Conservation (phyloP, 2,329 filamentous ascomycete genomes). For the Thermothelomyces thermophilus region DNA sequence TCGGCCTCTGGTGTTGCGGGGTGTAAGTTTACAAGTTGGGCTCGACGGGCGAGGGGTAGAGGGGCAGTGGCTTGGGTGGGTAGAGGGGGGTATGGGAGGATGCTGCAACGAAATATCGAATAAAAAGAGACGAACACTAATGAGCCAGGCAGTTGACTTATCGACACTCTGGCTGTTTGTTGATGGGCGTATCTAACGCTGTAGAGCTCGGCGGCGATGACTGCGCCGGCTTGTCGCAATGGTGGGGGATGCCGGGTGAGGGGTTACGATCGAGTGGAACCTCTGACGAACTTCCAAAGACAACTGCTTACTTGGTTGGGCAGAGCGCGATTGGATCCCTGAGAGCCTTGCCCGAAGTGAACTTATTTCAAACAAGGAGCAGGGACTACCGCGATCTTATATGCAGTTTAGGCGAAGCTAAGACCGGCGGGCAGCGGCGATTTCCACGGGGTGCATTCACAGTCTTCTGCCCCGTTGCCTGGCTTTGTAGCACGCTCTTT, state of each 20-base stretch:
- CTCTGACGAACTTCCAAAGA: neutral
- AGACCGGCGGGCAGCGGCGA: neutral
- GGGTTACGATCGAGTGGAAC: conserved; percentile 1
- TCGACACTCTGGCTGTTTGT: too few species aligned
- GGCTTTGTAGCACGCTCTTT: neutral
- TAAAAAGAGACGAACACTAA: neutral
- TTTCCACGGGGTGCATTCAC: neutral
- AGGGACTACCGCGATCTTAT: neutral
- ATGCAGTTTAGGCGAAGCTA: neutral
- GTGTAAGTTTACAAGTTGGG: neutral
- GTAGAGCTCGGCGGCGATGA: too few species aligned
- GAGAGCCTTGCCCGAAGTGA: neutral
- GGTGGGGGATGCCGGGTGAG: conserved; percentile 2
- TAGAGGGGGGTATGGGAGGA: neutral
- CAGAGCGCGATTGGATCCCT: neutral
- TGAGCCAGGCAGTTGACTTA: neutral
- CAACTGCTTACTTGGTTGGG: neutral
- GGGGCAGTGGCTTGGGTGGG: too few species aligned
- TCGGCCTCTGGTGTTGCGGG: conserved; percentile 1
- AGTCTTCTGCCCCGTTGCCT: neutral
- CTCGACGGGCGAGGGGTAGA: too few species aligned
- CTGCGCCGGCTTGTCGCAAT: neutral
- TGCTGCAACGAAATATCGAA: neutral
- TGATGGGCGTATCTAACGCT: too few species aligned
- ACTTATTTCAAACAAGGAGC: too few species aligned